Conservation (phyloP, 192 early-diverging fungal genomes). For the Coemansia sp. region DNA sequence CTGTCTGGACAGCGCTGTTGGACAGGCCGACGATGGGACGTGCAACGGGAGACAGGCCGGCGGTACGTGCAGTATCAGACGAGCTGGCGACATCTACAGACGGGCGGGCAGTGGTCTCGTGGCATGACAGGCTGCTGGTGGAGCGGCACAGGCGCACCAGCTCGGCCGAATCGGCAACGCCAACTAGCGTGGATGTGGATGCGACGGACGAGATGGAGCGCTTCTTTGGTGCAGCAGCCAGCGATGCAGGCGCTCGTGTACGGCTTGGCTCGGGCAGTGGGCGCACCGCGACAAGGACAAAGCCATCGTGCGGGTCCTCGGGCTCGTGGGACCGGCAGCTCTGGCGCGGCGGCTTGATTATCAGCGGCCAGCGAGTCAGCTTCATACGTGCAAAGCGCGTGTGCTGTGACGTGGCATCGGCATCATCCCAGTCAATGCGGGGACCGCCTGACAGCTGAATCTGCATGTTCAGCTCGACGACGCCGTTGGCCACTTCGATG, state of each 20-base stretch:
- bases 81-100: slow-evolving; percentile 16
- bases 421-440: slow-evolving; percentile 25
- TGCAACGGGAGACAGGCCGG: slow-evolving; percentile 1
- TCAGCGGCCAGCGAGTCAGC: slow-evolving; percentile 45
- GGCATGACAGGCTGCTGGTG: slow-evolving; percentile 41
- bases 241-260: slow-evolving; percentile 10
- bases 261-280: slow-evolving; percentile 40
- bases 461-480: slow-evolving; percentile 41
- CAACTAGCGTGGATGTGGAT: slow-evolving; percentile 27
- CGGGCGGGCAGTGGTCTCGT: slow-evolving; percentile 31
- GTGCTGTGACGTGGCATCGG: slow-evolving; percentile 31
- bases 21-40: slow-evolving; percentile 26
- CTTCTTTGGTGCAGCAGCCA: slow-evolving; percentile 6
- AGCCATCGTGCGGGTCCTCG: slow-evolving; percentile 41
- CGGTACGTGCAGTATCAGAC: not conserved
- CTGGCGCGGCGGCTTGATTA: slow-evolving; percentile 18
- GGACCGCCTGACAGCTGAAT: slow-evolving; percentile 22
- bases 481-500: slow-evolving; percentile 45
- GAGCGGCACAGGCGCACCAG: slow-evolving; percentile 30
- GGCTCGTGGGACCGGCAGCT: slow-evolving; percentile 1
- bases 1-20: slow-evolving; percentile 25
- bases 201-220: slow-evolving; percentile 42
- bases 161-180: slow-evolving; percentile 16
- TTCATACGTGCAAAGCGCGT: slow-evolving; percentile 39
- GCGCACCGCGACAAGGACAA: slow-evolving; percentile 30